Evolutionary conservation across 345 rosid species (phyloP).

Genomic region (Trapa bicornis): DNA sequence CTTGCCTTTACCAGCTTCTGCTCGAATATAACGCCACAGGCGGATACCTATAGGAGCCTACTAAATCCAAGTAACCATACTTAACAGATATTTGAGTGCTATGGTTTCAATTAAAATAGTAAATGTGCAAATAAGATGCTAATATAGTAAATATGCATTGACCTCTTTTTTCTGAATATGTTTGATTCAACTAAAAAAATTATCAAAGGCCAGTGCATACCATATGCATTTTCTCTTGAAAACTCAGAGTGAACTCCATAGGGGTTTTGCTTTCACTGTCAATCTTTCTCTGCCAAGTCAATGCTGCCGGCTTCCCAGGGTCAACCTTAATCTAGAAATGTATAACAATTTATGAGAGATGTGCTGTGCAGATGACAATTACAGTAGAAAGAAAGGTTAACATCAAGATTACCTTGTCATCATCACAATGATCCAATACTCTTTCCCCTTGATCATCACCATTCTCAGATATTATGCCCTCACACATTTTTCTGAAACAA

Average conservation of each 20-base stretch:
- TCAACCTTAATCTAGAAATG: conserved; percentile 28
- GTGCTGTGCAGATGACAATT: no score
- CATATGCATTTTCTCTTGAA: conserved; percentile 47
- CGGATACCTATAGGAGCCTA: conserved; percentile 87
- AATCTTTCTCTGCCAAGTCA: conserved; percentile 60
- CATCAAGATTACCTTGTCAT: conserved; percentile 23
- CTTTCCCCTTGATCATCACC: conserved; percentile 22
- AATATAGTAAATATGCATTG: no score
- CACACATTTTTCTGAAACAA: conserved; percentile 27
- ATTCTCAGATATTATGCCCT: conserved; percentile 16
- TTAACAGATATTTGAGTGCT: not conserved
- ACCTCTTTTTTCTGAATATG: no score
- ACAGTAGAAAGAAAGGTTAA: not conserved
- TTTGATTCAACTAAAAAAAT: not conserved
- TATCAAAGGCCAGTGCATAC: conserved; percentile 19
- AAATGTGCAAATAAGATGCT: no score
- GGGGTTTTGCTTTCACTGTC: conserved; percentile 22
- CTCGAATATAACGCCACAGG: conserved; percentile 40
- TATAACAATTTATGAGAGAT: not conserved
- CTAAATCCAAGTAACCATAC: conserved; percentile 10
- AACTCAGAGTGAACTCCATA: conserved; percentile 24
- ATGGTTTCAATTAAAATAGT: not conserved
- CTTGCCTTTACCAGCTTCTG: conserved; percentile 54
- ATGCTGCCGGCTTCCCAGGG: conserved; percentile 37
- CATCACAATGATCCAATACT: conserved; percentile 9